These are phyloP conservation scores for Brasenia schreberi DNA, from an alignment of 164 flowering plant genomes.

Conservation along the genomic window DNA sequence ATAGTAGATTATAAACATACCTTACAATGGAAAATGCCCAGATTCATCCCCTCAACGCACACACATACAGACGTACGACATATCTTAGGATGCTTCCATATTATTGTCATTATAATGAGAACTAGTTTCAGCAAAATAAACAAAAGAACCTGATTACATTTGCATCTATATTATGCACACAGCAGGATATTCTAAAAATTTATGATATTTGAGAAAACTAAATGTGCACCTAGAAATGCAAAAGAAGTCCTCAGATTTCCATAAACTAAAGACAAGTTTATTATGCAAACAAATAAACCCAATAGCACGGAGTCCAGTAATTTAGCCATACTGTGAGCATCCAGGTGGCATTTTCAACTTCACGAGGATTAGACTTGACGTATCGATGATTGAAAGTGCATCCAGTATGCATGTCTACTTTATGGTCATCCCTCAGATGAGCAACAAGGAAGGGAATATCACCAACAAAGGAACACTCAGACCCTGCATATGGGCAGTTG, in stretches of 20 bases:
- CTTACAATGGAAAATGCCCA: too few relatives aligned
- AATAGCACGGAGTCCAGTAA: not conserved
- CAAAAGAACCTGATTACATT: too few relatives aligned
- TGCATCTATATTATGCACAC: too few relatives aligned
- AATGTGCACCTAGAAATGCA: not conserved
- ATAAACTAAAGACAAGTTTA: not conserved
- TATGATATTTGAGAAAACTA: too few relatives aligned
- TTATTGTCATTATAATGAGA: too few relatives aligned
- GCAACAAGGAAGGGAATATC: constrained; percentile 77
- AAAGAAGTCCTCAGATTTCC: not conserved
- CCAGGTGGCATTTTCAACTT: too few relatives aligned
- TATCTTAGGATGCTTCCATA: too few relatives aligned
- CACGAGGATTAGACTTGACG: constrained; percentile 34
- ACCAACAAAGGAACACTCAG: constrained; percentile 50
- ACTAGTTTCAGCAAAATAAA: too few relatives aligned
- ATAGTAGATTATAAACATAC: too few relatives aligned
- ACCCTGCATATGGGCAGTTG: constrained; percentile 49
- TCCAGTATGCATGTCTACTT: constrained; percentile 83
- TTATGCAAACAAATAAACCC: not conserved
- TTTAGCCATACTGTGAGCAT: constrained; percentile 81
- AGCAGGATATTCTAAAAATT: too few relatives aligned
- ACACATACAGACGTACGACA: too few relatives aligned
- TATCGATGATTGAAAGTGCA: constrained; percentile 91
- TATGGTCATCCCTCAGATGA: constrained; percentile 23
- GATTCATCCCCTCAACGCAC: too few relatives aligned